Evolutionary conservation across 768 basidiomycete species (phyloP).

Genomic region (Mrakia gelida): DNA sequence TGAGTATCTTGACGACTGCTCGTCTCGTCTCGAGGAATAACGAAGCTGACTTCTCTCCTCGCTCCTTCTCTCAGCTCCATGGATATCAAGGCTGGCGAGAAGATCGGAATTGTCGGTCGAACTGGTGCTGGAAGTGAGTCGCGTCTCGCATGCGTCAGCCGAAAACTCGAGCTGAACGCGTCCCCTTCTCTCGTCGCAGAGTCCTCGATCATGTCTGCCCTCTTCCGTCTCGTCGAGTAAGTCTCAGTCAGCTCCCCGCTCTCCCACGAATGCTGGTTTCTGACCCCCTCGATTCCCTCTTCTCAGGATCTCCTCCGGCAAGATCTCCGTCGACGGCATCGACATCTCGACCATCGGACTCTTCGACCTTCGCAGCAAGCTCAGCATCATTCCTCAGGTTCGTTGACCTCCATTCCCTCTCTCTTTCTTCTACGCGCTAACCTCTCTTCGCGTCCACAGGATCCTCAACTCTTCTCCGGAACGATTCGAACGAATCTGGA

Average conservation of each 20-base stretch:
- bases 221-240: conserved; percentile 63
- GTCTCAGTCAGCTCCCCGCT: conserved; percentile 41
- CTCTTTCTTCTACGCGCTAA: conserved; percentile 59
- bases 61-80: conserved; percentile 60
- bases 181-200: background rate
- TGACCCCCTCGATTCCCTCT: too few species aligned
- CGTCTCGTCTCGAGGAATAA: background rate
- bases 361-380: conserved; percentile 53
- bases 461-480: conserved; percentile 58
- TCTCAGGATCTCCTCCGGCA: conserved; percentile 51
- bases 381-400: conserved; percentile 40
- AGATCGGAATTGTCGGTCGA: conserved; percentile 83
- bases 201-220: conserved; percentile 66
- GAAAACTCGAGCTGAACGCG: background rate
- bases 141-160: conserved; percentile 43
- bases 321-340: conserved; percentile 71
- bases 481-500: conserved; percentile 60
- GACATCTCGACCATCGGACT: conserved; percentile 80
- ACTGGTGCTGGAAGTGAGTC: conserved; percentile 54
- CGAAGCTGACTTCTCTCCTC: background rate
- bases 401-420: conserved; percentile 54
- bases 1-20: background rate
- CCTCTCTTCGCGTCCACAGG: background rate
- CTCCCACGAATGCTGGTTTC: too few species aligned
- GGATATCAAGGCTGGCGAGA: conserved; percentile 68